phyloP scores from a whole-genome alignment of 2,329 filamentous ascomycete genomes.

The Claviceps monticola region DNA sequence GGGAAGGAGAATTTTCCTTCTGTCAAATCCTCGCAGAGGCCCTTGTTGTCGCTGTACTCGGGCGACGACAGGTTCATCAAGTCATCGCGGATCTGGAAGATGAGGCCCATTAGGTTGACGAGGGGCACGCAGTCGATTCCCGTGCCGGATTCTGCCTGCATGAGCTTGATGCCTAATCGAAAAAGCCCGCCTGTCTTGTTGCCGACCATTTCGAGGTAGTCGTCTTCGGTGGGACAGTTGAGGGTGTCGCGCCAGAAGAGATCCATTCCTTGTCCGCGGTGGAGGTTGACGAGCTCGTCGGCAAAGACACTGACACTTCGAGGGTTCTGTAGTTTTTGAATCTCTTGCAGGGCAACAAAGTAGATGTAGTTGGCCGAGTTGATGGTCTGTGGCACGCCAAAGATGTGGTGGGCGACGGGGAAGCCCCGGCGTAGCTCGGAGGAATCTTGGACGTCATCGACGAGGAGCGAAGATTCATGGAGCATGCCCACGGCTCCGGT shows the following conservation, averaged over 20 bases:
- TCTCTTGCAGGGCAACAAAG: conserved; percentile 63
- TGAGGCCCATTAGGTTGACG: conserved; percentile 70
- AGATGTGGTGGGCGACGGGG: conserved; percentile 73
- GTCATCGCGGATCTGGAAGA: conserved; percentile 88
- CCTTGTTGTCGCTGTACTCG: conserved; percentile 81
- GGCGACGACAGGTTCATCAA: conserved; percentile 70
- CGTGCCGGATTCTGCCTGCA: conserved; percentile 57
- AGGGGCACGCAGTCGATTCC: conserved; percentile 64
- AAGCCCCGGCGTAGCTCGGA: conserved; percentile 63
- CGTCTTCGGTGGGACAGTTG: conserved; percentile 71
- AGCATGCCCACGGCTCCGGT: conserved; percentile 73
- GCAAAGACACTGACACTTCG: conserved; percentile 57
- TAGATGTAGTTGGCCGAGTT: conserved; percentile 87
- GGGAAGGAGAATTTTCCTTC: conserved; percentile 97
- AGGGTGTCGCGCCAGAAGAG: conserved; percentile 79
- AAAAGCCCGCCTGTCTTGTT: conserved; percentile 88
- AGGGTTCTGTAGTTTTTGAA: conserved; percentile 56
- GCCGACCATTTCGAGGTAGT: conserved; percentile 88
- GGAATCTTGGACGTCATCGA: conserved; percentile 81
- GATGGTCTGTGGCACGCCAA: conserved; percentile 76
- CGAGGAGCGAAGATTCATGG: conserved; percentile 68
- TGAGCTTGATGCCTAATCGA: conserved; percentile 70
- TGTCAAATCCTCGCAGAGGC: conserved; percentile 85
- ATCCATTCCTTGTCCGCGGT: conserved; percentile 82
- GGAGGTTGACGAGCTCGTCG: conserved; percentile 72